Evolutionary conservation across 805 yeast species (phyloP).

Genomic region (Wickerhamiella shivajii): DNA sequence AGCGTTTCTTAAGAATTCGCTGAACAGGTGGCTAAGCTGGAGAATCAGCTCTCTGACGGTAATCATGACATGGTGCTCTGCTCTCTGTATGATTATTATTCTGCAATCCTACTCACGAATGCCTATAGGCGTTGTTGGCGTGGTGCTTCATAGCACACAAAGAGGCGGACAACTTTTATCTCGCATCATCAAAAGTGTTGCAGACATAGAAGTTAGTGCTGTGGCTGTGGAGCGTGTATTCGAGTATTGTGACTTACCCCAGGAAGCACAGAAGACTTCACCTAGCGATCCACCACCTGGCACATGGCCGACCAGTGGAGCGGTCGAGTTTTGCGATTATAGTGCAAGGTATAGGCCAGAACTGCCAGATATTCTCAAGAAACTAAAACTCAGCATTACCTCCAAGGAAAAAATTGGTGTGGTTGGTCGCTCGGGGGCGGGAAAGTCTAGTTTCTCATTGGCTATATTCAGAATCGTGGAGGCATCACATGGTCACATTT

Average conservation of each 20-base stretch:
- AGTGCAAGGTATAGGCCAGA: conserved; percentile 80
- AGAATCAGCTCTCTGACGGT: conserved; percentile 87
- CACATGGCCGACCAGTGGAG: conserved; percentile 64
- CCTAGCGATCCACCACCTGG: conserved; percentile 45
- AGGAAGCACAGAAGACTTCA: conserved; percentile 74
- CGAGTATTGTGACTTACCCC: conserved; percentile 47
- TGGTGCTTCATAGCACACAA: conserved; percentile 72
- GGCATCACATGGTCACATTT: conserved; percentile 36
- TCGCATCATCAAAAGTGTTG: conserved; percentile 86
- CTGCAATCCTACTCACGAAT: conserved; percentile 41
- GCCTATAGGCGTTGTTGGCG: conserved; percentile 81
- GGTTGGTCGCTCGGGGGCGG: conserved; percentile 96
- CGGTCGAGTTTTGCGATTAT: conserved; percentile 51
- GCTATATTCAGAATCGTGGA: conserved; percentile 57
- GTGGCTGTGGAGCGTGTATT: conserved; percentile 58
- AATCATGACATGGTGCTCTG: conserved; percentile 59
- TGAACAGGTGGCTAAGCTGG: conserved; percentile 43
- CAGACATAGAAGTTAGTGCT: conserved; percentile 79
- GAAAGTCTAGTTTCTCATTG: conserved; percentile 82
- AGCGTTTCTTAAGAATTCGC: conserved; percentile 61
- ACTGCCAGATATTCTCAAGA: conserved; percentile 66
- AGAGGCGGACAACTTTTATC: conserved; percentile 72
- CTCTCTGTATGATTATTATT: conserved; percentile 48
- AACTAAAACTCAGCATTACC: conserved; percentile 58
- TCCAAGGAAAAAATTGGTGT: conserved; percentile 73